phyloP scores from a whole-genome alignment of 371 early-diverging fungal genomes.

The Funneliformis caledonium region DNA sequence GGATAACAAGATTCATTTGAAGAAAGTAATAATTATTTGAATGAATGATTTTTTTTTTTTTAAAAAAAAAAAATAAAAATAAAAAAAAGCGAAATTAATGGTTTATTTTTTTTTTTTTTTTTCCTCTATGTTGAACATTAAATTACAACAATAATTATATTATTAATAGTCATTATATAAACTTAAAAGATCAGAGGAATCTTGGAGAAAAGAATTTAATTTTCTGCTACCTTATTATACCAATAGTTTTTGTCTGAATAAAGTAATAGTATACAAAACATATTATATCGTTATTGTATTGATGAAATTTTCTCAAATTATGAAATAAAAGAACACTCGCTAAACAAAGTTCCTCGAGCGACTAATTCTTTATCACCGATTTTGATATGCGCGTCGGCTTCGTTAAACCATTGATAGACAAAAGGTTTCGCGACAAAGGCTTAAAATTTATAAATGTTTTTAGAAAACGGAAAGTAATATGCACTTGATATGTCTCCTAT shows the following conservation, averaged over 20 bases:
- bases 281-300: neutral
- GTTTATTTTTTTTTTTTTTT: too few species aligned
- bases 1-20: neutral
- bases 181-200: too few species aligned
- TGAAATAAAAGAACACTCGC: slow-evolving; percentile 35
- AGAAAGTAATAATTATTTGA: neutral
- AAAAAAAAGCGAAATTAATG: neutral
- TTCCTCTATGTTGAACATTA: too few species aligned
- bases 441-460: neutral
- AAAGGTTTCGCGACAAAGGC: slow-evolving; percentile 92
- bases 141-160: too few species aligned
- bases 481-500: neutral
- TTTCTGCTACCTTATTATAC: too few species aligned
- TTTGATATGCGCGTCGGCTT: slow-evolving; percentile 7
- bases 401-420: slow-evolving; percentile 74
- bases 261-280: neutral
- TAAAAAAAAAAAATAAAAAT: too few species aligned
- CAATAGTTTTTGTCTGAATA: neutral
- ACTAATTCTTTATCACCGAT: slow-evolving; percentile 10
- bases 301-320: neutral
- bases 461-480: neutral
- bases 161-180: too few species aligned
- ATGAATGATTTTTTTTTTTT: neutral
- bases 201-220: too few species aligned
- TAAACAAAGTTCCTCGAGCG: slow-evolving; percentile 23